These are phyloP conservation scores for Pseudogymnoascus sp. DNA, from an alignment of 2,329 filamentous ascomycete species.

Conservation along the genomic window DNA sequence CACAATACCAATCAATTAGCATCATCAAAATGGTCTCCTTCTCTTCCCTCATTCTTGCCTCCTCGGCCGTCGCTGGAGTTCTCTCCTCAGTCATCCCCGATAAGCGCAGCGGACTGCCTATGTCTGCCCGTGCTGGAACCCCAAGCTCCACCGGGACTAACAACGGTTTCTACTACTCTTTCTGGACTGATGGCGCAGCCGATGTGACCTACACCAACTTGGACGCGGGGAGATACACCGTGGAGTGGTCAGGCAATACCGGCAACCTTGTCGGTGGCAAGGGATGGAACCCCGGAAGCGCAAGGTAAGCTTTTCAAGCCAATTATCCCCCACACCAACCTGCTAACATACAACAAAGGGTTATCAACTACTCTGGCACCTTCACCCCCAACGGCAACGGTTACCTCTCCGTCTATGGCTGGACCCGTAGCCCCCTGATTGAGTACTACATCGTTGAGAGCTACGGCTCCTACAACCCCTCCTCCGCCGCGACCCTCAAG, in stretches of 20 bases:
- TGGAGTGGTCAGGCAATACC: constrained; percentile 38
- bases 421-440: constrained; percentile 42
- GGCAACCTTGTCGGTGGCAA: constrained; percentile 42
- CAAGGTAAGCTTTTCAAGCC: constrained; percentile 11
- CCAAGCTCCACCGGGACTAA: constrained; percentile 41
- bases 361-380: constrained; percentile 34
- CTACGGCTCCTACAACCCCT: constrained; percentile 41
- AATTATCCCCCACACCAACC: neutral
- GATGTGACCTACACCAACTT: constrained; percentile 47
- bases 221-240: constrained; percentile 40
- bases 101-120: neutral
- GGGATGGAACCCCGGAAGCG: constrained; percentile 38
- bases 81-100: constrained; percentile 10
- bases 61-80: constrained; percentile 9
- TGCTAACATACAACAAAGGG: constrained; percentile 20
- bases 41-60: constrained; percentile 14
- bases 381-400: constrained; percentile 35
- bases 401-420: constrained; percentile 51
- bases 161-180: constrained; percentile 53
- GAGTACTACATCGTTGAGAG: constrained; percentile 52
- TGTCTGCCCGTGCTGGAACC: constrained; percentile 25
- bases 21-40: constrained; percentile 16
- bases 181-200: constrained; percentile 47
- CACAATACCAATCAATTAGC: neutral
- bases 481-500: constrained; percentile 37